Percentiles rank a stretch among this genome's conserved stretches.
Evolutionary conservation across 1,284 basidiomycete genomes (phyloP).

Genomic region (Puccinia sorghi): DNA sequence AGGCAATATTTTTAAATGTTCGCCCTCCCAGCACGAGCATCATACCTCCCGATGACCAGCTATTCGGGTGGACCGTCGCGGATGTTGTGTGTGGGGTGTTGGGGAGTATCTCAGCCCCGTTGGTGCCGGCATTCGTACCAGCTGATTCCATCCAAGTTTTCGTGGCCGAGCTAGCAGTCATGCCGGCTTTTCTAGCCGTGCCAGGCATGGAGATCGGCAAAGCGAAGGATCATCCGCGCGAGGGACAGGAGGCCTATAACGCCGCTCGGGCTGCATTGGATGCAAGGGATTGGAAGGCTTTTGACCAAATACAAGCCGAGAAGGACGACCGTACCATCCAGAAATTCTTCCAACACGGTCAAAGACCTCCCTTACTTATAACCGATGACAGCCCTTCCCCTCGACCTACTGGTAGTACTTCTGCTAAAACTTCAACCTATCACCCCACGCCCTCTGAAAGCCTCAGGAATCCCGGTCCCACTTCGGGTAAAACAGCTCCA

Average conservation of each 20-base stretch:
- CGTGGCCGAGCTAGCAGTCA: conserved; percentile 10
- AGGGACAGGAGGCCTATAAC: conserved; percentile 22
- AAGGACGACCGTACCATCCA: conserved; percentile 11
- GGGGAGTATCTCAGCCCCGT: conserved; percentile 20
- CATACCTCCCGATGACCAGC: conserved; percentile 9
- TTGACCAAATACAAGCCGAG: conserved; percentile 19
- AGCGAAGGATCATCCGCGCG: background rate
- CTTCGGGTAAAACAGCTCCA: background rate
- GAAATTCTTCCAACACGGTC: background rate
- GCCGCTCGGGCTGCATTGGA: conserved; percentile 16
- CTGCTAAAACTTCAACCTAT: background rate
- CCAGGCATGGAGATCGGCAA: background rate
- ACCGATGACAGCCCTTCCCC: background rate
- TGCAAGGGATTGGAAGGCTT: background rate
- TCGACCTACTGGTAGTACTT: conserved; percentile 1
- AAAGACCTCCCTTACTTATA: background rate
- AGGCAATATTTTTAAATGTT: background rate
- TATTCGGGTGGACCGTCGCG: conserved; percentile 36
- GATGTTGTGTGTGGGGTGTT: conserved; percentile 38
- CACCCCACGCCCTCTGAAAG: background rate
- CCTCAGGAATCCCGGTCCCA: background rate
- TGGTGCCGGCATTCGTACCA: conserved; percentile 36
- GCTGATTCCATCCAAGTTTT: conserved; percentile 22
- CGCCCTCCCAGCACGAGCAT: conserved; percentile 2
- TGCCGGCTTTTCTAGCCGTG: background rate